Evolutionary conservation across 768 basidiomycete genomes (phyloP), one percentile per base, ranked within the genome.

Genomic region (Trametes punicea): DNA sequence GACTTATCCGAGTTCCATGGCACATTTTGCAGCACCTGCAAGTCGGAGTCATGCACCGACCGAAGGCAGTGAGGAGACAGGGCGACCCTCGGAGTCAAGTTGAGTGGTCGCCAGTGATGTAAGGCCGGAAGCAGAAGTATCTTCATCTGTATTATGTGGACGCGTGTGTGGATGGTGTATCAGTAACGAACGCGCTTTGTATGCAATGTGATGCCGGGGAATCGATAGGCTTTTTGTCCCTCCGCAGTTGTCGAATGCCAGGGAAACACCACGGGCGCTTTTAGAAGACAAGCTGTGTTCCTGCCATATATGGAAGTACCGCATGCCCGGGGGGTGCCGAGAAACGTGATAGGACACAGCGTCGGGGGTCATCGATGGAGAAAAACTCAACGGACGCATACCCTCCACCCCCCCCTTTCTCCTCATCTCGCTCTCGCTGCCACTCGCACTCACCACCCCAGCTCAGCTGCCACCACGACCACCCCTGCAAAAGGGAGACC

Each of bases 271-370:
- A n/a, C 51, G 52, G 52, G 34, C 11, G 25, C 6, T 26, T 25
- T 13, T 11, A n/a, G 39, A 6, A 34, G 15, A 31, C 4, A 41
- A 41, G 51, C 51, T 30, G 23, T 6, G 51, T 8, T 4, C 2
- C 25, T 53, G 23, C 57, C 57, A 49, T 27, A 50, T 42, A 2
- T 20, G 52, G 57, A 1, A 3, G 31, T 9, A 8, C n/a, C 7
- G 34, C 26, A 44, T 41, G 51, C 31, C 40, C 51, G 49, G 51
- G 20, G 25, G 8, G 20, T 31, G 40, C 46, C 46, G 46, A 41
- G 42, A 27, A 29, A 42, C 34, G 51, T 59, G 57, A 59, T 59
- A 54, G 57, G 57, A 53, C 46, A 39, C 34, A n/a, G 51, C n/a
- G 25, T 18, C 29, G 48, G 30, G 34, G 13, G 56, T 51, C 44